Base-by-base conservation (phyloP, 2,329 filamentous ascomycete species). In the Sporothrix variecibatus region DNA sequence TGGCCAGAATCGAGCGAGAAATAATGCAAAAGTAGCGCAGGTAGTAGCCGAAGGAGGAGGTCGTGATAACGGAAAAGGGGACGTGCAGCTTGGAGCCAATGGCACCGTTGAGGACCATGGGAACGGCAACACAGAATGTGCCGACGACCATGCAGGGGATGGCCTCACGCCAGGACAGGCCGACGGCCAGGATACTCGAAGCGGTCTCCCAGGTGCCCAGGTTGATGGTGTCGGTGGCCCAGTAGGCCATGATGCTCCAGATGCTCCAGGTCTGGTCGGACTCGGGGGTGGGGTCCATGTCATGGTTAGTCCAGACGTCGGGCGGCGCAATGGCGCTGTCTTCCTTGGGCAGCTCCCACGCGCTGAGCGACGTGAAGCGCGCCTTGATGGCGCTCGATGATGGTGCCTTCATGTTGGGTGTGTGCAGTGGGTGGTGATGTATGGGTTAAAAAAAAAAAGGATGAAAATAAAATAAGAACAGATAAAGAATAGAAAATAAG, bases 51-150 rank as follows among this genome's bases (percentile, higher is more conserved):
- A 86, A 86, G 43, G 83, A 82, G 43, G 83, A 82, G 3, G 84
- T 82, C 3, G 82, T 81, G 31, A 84, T 81, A 23, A 87, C 83
- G 5, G 84, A 83, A 77, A 86, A 87, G 11, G 85, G 85, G 17
- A 86, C 81, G 74, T 86, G 85, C n/a, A 86, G 79, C 73, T 83
- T 82, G 12, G 84, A 82, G 23, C 85, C 84, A 72, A 85, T 85
- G 17, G 84, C 84, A 23, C 85, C 85, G 77, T 87, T 86, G n/a
- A 86, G 79, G 11, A 85, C 84, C 79, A 86, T 83, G 12, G 84
- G 82, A 12, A 90, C 85, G 17, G 88, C 87, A 26, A 90, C 88
- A 76, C 89, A 90, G 12, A 87, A 83, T 15, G 87, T 86, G 60
- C 91, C 91, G n/a, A 91, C 88, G 60, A 85, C 77, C 79, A 86